These are phyloP conservation scores for Phytophthora multivora DNA, from an alignment of 352 stramenopile species.

Conservation along the genomic window DNA sequence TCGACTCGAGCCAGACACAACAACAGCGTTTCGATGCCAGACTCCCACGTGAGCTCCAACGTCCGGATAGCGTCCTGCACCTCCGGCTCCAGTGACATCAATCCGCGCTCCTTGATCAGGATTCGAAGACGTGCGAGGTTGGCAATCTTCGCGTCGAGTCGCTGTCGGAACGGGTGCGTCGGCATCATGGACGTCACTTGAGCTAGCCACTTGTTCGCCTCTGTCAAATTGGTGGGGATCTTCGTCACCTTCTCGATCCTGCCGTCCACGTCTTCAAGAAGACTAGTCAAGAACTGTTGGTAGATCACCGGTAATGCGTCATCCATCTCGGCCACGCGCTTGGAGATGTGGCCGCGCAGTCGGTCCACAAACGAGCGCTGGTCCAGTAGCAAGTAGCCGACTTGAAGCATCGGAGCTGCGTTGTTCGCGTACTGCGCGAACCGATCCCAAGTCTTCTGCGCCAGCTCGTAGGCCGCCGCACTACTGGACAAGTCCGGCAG, in stretches of 20 bases:
- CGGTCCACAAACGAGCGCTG: slow-evolving; percentile 45
- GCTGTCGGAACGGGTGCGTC: slow-evolving; percentile 49
- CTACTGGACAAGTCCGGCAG: slow-evolving; percentile 24
- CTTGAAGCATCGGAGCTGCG: slow-evolving; percentile 40
- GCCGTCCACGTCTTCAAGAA: slow-evolving; percentile 58
- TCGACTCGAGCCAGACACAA: slow-evolving; percentile 64
- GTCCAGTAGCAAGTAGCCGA: slow-evolving; percentile 63
- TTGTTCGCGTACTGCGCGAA: slow-evolving; percentile 45
- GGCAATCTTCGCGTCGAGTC: slow-evolving; percentile 53
- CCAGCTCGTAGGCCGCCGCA: slow-evolving; percentile 47
- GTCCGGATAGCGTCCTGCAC: slow-evolving; percentile 41
- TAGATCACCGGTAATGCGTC: slow-evolving; percentile 57
- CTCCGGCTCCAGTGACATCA: slow-evolving; percentile 13
- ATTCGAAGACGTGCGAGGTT: slow-evolving; percentile 55
- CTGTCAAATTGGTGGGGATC: slow-evolving; percentile 58
- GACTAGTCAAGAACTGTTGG: slow-evolving; percentile 44
- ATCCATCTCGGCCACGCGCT: slow-evolving; percentile 45
- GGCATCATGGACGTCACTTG: slow-evolving; percentile 63
- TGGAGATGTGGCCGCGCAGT: slow-evolving; percentile 36
- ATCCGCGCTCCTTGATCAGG: slow-evolving; percentile 39
- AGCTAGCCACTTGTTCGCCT: slow-evolving; percentile 52
- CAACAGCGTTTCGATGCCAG: slow-evolving; percentile 62
- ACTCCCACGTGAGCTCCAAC: slow-evolving; percentile 67
- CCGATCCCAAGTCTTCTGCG: slow-evolving; percentile 40
- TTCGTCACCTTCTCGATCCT: slow-evolving; percentile 64